Percentiles rank a stretch among this genome's conserved stretches.
Conservation (phyloP, 306 rosid genomes). For the Biancaea sappan region DNA sequence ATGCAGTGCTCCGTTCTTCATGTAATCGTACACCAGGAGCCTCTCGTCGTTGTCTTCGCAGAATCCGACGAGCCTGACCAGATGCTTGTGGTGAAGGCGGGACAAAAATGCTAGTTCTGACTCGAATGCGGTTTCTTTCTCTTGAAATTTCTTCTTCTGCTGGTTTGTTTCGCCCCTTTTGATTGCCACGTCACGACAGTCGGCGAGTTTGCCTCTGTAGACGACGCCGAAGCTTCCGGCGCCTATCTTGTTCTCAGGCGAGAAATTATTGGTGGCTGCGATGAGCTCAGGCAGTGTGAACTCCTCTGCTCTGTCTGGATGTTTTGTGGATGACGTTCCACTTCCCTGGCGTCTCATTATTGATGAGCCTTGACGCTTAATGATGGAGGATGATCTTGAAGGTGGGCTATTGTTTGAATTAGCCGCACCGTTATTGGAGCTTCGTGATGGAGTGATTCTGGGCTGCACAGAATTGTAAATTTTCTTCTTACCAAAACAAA, state of each 20-base stretch:
- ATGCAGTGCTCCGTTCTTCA: slow-evolving; percentile 87
- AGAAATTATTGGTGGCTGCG: slow-evolving; percentile 64
- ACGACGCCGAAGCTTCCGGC: slow-evolving; percentile 94
- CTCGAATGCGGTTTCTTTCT: slow-evolving; percentile 91
- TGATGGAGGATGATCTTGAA: slow-evolving; percentile 60
- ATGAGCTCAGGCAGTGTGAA: slow-evolving; percentile 72
- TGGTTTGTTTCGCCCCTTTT: slow-evolving; percentile 72
- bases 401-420: slow-evolving; percentile 57
- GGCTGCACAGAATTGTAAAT: slow-evolving; percentile 93
- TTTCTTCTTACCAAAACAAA: slow-evolving; percentile 86
- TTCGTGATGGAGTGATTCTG: slow-evolving; percentile 68
- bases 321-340: slow-evolving; percentile 84
- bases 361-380: slow-evolving; percentile 68
- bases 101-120: slow-evolving; percentile 88
- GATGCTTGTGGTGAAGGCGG: slow-evolving; percentile 84
- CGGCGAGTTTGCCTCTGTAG: slow-evolving; percentile 68
- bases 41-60: slow-evolving; percentile 87
- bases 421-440: slow-evolving; percentile 51
- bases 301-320: slow-evolving; percentile 76
- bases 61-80: slow-evolving; percentile 85
- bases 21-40: slow-evolving; percentile 82
- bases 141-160: slow-evolving; percentile 71
- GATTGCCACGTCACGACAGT: slow-evolving; percentile 86
- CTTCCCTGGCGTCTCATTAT: slow-evolving; percentile 94
- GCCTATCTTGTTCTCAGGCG: slow-evolving; percentile 70